Evolutionary conservation across 352 stramenopile species (phyloP), one percentile per base, ranked within the genome.

Genomic region (Thraustochytrium striatum): DNA sequence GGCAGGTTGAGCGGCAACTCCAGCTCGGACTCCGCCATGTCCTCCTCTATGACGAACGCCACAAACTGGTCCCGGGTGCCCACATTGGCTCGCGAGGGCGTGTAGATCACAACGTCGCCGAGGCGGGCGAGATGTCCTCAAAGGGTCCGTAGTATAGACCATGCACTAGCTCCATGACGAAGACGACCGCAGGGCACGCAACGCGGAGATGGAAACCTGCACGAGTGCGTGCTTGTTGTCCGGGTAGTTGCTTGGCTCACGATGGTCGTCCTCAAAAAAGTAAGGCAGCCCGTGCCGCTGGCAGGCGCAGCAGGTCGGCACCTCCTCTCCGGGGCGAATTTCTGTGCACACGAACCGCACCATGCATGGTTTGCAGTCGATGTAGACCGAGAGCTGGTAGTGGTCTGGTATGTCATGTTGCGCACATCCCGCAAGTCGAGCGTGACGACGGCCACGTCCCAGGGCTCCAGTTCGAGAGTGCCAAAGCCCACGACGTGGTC

Each of bases 321-420:
- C 41, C 81, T 84, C 44, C 13, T 69, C 21, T 5, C 72, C 57
- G 36, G 44, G 55, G 36, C 85, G 87, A 21, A 57, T 72, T 16
- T 28, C 61, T 21, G 33, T 39, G 32, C 85, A 88, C 25, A 61
- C 70, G 28, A 69, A 72, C 36, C 82, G 85, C 1, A 83, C 78
- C 11, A 70, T 61, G 82, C 95, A 98, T 30, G 94, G 95, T 72
- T 94, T 97, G 84, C 95, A 98, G 84, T 95, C 88, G 47, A 92
- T 85, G 83, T 98, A 98, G 0, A 97, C 88, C 0, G 89, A 91
- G 43, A 98, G 87, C 84, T 93, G 86, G 84, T 98, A 98, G 85
- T 98, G 92, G 11, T 94, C 91, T 91, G 90, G 86, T 98, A 98
- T 1, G 94, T 98, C 69, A 98, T 87, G 81, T 98, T 98, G 19